These are phyloP conservation scores for Trebouxia sp. DNA, from an alignment of 139 green algal genomes.

Conservation along the genomic window DNA sequence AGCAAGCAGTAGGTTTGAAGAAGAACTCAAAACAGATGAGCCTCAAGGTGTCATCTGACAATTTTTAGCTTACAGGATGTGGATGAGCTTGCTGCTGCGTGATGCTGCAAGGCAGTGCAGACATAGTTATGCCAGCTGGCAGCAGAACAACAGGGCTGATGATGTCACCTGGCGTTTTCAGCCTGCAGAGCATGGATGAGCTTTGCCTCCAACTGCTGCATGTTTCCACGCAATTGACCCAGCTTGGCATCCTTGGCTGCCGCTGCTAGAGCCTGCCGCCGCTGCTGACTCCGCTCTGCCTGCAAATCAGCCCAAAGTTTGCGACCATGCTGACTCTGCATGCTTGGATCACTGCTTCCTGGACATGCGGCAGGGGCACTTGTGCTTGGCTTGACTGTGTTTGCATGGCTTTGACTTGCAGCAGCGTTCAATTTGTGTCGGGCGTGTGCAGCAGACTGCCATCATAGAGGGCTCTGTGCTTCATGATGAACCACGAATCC, in stretches of 20 bases:
- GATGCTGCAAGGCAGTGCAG: too few relatives aligned
- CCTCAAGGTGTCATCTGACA: too few relatives aligned
- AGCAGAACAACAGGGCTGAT: neutral
- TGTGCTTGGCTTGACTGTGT: neutral
- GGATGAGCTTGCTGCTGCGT: too few relatives aligned
- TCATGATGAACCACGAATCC: neutral
- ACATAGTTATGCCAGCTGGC: neutral
- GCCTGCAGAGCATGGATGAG: conserved; percentile 48
- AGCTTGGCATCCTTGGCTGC: conserved; percentile 55
- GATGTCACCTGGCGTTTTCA: neutral
- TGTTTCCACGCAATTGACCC: conserved; percentile 50
- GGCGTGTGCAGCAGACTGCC: neutral
- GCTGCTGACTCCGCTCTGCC: conserved; percentile 10
- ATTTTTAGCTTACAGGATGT: too few relatives aligned
- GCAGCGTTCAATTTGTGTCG: neutral
- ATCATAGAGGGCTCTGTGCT: neutral
- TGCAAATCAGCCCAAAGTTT: neutral
- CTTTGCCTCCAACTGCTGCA: conserved; percentile 69
- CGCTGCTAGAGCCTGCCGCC: conserved; percentile 37
- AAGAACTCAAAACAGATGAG: too few relatives aligned
- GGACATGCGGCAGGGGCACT: neutral
- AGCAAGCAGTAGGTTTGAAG: too few relatives aligned
- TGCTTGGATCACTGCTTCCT: neutral
- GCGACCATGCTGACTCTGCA: neutral
- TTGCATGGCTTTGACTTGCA: neutral